Conservation (phyloP, 176 grass and related monocot genomes). For the Canna indica region DNA sequence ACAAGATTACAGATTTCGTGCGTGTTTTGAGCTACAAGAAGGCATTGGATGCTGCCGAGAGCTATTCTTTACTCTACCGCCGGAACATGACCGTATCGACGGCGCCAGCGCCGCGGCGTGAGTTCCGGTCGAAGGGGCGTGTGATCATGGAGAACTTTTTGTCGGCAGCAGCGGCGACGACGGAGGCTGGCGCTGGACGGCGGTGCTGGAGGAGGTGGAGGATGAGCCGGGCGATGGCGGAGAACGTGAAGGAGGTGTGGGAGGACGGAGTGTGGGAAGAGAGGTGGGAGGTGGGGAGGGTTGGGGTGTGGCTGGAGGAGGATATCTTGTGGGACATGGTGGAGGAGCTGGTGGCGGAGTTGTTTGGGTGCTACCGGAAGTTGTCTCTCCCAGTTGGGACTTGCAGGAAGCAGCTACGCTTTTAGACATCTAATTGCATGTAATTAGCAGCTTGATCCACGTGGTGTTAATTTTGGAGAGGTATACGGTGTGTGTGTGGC, state of each 20-base stretch:
- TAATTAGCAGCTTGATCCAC: not conserved
- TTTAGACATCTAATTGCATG: constrained; percentile 22
- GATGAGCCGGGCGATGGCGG: constrained; percentile 34
- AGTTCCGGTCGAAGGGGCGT: not conserved
- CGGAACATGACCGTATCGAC: constrained; percentile 12
- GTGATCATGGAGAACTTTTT: not conserved
- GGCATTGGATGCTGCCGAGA: not conserved
- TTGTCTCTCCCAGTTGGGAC: not conserved
- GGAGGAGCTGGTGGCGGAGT: constrained; percentile 35
- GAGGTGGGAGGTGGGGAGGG: constrained; percentile 33
- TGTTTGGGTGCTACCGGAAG: constrained; percentile 19
- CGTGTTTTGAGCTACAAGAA: not conserved
- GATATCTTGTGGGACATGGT: constrained; percentile 56
- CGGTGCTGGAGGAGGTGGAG: constrained; percentile 26
- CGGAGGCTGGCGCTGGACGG: constrained; percentile 8
- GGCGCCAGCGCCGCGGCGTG: constrained; percentile 14
- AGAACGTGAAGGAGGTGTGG: constrained; percentile 50
- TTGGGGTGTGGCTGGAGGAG: constrained; percentile 48
- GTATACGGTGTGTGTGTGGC: no score
- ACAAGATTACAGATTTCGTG: not conserved
- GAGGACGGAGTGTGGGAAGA: constrained; percentile 29
- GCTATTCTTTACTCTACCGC: not conserved
- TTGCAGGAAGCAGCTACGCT: constrained; percentile 58
- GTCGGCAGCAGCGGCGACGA: not conserved
- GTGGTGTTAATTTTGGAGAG: not conserved